Evolutionary conservation across 768 basidiomycete genomes (phyloP).

Genomic region (Auriscalpium orientale): DNA sequence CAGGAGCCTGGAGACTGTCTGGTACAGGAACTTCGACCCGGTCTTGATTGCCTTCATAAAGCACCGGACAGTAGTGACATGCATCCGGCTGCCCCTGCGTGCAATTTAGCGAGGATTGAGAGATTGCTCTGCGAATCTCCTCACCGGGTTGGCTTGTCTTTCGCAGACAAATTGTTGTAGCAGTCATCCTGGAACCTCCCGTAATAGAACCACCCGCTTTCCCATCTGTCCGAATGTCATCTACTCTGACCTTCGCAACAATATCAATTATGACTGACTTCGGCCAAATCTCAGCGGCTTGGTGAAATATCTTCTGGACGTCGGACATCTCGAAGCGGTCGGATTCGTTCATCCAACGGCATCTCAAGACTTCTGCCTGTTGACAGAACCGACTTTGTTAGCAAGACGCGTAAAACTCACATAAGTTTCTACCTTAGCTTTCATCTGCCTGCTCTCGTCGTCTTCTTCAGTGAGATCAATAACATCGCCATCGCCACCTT

Average conservation of each 20-base stretch:
- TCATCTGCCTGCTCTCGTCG: conserved; percentile 42
- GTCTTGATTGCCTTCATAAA: conserved; percentile 64
- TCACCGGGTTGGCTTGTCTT: conserved; percentile 42
- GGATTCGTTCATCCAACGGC: conserved; percentile 90
- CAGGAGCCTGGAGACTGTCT: conserved; percentile 86
- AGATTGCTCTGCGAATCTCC: conserved; percentile 5
- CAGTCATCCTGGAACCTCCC: conserved; percentile 85
- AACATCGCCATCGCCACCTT: conserved; percentile 24
- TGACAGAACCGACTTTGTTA: not conserved
- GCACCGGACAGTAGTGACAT: conserved; percentile 52
- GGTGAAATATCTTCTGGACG: conserved; percentile 52
- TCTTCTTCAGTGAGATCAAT: conserved; percentile 56
- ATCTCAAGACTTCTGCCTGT: conserved; percentile 72
- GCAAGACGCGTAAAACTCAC: not conserved
- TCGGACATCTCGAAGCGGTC: conserved; percentile 65
- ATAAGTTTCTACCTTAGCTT: conserved; percentile 55
- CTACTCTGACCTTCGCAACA: not conserved
- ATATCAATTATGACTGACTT: conserved; percentile 29
- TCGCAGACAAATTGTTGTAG: conserved; percentile 43
- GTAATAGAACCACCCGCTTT: conserved; percentile 78
- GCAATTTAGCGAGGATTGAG: not conserved
- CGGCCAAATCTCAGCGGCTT: conserved; percentile 40
- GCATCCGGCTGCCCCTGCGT: conserved; percentile 55
- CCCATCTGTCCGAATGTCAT: conserved; percentile 45
- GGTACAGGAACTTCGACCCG: conserved; percentile 95